Evolutionary conservation across 2,329 filamentous ascomycete genomes (phyloP).

Genomic region (Hysterium pulicare): DNA sequence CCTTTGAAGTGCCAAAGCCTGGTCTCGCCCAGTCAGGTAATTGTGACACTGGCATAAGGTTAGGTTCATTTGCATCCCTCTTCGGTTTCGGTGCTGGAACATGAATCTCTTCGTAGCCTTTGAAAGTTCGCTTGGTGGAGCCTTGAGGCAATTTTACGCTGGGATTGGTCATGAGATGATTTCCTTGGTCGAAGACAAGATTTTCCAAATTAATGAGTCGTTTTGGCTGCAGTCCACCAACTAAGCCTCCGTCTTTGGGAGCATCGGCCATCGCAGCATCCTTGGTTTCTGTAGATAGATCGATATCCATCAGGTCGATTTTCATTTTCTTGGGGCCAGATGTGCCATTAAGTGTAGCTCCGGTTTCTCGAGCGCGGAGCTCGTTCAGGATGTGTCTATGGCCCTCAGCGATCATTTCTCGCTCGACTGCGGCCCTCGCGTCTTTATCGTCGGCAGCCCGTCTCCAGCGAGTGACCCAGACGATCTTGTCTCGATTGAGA

Average conservation of each 20-base stretch:
- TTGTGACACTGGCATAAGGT: constrained; percentile 77
- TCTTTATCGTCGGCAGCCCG: constrained; percentile 73
- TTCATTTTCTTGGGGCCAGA: constrained; percentile 76
- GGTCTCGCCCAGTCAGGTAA: constrained; percentile 88
- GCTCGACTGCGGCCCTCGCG: constrained; percentile 73
- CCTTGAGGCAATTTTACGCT: constrained; percentile 92
- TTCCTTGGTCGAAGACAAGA: constrained; percentile 93
- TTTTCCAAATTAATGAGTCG: constrained; percentile 93
- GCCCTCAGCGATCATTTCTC: constrained; percentile 87
- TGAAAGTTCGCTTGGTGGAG: constrained; percentile 91
- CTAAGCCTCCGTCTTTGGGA: constrained; percentile 50
- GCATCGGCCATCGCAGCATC: constrained; percentile 41
- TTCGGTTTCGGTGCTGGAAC: constrained; percentile 90
- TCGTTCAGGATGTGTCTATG: constrained; percentile 85
- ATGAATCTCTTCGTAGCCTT: constrained; percentile 98
- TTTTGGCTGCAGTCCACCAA: constrained; percentile 81
- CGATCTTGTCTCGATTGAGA: constrained; percentile 86
- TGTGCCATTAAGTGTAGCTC: constrained; percentile 53
- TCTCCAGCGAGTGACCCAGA: constrained; percentile 89
- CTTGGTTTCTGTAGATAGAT: constrained; percentile 60
- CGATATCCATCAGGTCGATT: constrained; percentile 79
- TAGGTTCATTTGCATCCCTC: constrained; percentile 69
- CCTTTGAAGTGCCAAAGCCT: constrained; percentile 81
- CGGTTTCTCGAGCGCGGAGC: constrained; percentile 67
- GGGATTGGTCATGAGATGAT: constrained; percentile 99